Evolutionary conservation across 305 asterid genomes (phyloP).

Genomic region (Euphrasia arctica): DNA sequence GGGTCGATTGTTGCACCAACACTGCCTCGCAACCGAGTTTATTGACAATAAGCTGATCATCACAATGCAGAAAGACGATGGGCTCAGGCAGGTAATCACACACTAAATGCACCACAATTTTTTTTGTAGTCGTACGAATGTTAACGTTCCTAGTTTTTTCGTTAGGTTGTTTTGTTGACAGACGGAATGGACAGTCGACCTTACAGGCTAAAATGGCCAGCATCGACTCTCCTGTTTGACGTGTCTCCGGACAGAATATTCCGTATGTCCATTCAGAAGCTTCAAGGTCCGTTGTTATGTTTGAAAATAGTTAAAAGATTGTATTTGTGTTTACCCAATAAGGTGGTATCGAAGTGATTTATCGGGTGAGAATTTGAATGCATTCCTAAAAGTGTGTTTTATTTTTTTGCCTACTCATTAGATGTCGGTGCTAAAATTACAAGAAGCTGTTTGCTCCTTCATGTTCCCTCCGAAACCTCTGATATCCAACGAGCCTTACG

Average conservation of each 20-base stretch:
- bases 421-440: conserved; percentile 83
- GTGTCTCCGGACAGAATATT: conserved; percentile 60
- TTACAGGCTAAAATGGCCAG: conserved; percentile 79
- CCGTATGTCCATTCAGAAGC: conserved; percentile 46
- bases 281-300: conserved; percentile 40
- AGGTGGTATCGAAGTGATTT: neutral
- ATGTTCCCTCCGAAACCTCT: conserved; percentile 59
- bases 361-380: conserved; percentile 15
- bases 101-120: neutral
- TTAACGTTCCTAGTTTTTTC: conserved; percentile 26
- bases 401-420: conserved; percentile 28
- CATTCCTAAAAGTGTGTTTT: conserved; percentile 21
- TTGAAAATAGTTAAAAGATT: neutral
- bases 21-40: conserved; percentile 78
- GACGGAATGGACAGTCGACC: conserved; percentile 97
- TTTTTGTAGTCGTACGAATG: conserved; percentile 6
- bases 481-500: conserved; percentile 51
- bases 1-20: conserved; percentile 38
- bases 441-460: conserved; percentile 67
- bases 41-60: conserved; percentile 69
- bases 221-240: conserved; percentile 62
- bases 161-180: conserved; percentile 77
- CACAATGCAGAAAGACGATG: conserved; percentile 43
- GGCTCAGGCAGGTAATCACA: conserved; percentile 54
- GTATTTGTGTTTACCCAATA: neutral